Conservation (phyloP, 2,329 filamentous ascomycete genomes). For the Arthrobotrys conoides region DNA sequence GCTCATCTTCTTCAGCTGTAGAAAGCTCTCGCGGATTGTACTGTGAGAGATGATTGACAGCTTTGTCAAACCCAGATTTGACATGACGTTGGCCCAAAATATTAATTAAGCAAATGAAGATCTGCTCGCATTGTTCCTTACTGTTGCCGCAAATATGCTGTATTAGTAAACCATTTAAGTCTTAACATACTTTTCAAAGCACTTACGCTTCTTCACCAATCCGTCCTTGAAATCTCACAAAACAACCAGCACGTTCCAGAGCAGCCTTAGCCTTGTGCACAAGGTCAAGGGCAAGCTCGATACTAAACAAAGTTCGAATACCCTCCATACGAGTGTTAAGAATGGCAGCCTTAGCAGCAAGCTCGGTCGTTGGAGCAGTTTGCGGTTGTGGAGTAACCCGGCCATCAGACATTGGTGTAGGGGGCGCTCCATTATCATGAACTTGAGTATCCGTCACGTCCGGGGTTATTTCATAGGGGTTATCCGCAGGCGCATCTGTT, state of each 20-base stretch:
- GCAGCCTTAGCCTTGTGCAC: slow-evolving; percentile 90
- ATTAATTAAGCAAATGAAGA: slow-evolving; percentile 87
- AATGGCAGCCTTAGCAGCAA: slow-evolving; percentile 96
- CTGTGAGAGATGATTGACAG: slow-evolving; percentile 87
- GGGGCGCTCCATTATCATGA: slow-evolving; percentile 31
- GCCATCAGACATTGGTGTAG: slow-evolving; percentile 28
- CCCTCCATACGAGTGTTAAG: slow-evolving; percentile 96
- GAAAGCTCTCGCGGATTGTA: slow-evolving; percentile 90
- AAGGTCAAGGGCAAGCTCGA: slow-evolving; percentile 90
- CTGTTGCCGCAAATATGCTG: slow-evolving; percentile 50
- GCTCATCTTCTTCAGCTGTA: slow-evolving; percentile 74
- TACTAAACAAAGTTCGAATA: slow-evolving; percentile 94
- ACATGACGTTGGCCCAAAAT: slow-evolving; percentile 89
- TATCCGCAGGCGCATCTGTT: slow-evolving; percentile 61
- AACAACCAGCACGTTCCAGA: slow-evolving; percentile 85
- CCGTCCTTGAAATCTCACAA: slow-evolving; percentile 84
- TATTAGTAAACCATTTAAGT: neutral
- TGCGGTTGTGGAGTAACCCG: slow-evolving; percentile 61
- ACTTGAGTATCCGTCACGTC: slow-evolving; percentile 42
- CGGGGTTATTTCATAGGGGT: slow-evolving; percentile 64
- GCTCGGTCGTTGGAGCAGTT: slow-evolving; percentile 74
- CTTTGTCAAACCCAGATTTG: slow-evolving; percentile 92
- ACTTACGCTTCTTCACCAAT: slow-evolving; percentile 81
- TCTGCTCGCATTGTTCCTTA: slow-evolving; percentile 83
- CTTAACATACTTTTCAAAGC: neutral